A percentile compares a stretch with the other conserved stretches of the same genome.
Conservation (phyloP, 345 rosid genomes). For the Arabidopsis thaliana region DNA sequence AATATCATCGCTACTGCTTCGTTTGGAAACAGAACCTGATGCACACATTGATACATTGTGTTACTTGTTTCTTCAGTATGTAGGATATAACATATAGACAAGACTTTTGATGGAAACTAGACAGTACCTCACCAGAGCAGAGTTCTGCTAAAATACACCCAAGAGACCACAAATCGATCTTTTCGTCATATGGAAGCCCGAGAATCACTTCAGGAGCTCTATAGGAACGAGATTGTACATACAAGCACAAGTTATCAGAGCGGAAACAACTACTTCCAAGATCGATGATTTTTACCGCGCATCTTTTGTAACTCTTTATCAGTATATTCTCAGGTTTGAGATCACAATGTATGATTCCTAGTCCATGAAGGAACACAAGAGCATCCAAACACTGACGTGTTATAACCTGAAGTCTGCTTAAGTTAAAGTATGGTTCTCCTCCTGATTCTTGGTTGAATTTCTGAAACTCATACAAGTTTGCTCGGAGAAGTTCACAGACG, state of each 20-base stretch:
- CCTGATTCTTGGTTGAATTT: slow-evolving; percentile 88
- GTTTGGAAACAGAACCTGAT: slow-evolving; percentile 89
- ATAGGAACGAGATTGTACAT: slow-evolving; percentile 95
- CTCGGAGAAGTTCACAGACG: slow-evolving; percentile 88
- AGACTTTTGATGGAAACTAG: slow-evolving; percentile 10
- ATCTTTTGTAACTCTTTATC: slow-evolving; percentile 79
- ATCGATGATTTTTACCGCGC: slow-evolving; percentile 88
- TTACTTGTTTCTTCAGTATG: not conserved
- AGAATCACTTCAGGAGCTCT: slow-evolving; percentile 98
- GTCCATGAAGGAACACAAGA: slow-evolving; percentile 69
- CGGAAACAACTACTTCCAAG: slow-evolving; percentile 98
- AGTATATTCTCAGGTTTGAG: slow-evolving; percentile 94
- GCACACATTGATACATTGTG: not conserved
- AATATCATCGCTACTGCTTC: slow-evolving; percentile 80
- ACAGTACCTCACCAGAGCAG: slow-evolving; percentile 81
- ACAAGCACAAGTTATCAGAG: slow-evolving; percentile 77
- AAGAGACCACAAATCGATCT: slow-evolving; percentile 94
- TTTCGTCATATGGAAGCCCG: slow-evolving; percentile 87
- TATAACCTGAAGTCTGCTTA: slow-evolving; percentile 77
- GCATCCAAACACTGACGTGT: slow-evolving; percentile 95
- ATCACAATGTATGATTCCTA: slow-evolving; percentile 97
- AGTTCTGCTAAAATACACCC: slow-evolving; percentile 97
- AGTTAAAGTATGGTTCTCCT: slow-evolving; percentile 75
- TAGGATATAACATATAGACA: not conserved
- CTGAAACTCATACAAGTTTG: slow-evolving; percentile 90